Evolutionary conservation across 2,329 filamentous ascomycete species (phyloP).

Genomic region (Verticillium klebahnii): DNA sequence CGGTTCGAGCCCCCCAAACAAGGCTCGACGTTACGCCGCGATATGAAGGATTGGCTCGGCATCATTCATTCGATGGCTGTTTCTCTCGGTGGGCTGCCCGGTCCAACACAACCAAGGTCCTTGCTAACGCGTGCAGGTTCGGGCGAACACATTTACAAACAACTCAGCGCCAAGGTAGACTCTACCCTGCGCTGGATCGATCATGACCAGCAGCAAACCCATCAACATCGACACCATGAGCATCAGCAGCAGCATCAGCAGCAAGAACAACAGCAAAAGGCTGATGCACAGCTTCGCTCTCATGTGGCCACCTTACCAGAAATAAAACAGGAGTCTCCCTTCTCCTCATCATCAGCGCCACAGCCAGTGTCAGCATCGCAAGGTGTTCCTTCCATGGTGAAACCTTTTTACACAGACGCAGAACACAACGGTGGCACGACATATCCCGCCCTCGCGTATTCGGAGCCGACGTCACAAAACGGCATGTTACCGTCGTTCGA

Average conservation of each 20-base stretch:
- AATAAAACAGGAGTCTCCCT: conserved; percentile 7
- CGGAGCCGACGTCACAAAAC: conserved; percentile 17
- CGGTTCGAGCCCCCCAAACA: conserved; percentile 56
- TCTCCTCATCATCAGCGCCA: conserved; percentile 4
- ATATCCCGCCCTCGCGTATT: conserved; percentile 26
- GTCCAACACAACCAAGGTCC: too few species aligned
- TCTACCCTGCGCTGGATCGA: conserved; percentile 7
- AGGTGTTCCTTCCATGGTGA: conserved; percentile 14
- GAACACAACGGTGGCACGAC: conserved; percentile 19
- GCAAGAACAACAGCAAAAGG: conserved; percentile 23
- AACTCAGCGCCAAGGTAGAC: not conserved
- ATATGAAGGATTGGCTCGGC: conserved; percentile 66
- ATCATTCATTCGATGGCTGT: conserved; percentile 62
- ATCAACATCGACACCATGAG: conserved; percentile 32
- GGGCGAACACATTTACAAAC: conserved; percentile 34
- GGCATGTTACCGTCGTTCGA: conserved; percentile 10
- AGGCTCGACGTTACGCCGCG: conserved; percentile 53
- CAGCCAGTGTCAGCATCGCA: conserved; percentile 1
- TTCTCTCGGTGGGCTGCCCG: not conserved
- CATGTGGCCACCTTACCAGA: conserved; percentile 5
- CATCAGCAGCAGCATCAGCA: conserved; percentile 28
- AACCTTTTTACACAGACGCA: conserved; percentile 23
- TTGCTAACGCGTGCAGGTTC: conserved; percentile 30
- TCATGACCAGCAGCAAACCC: conserved; percentile 24
- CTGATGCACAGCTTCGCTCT: conserved; percentile 7